Conservation (phyloP, 2,329 filamentous ascomycete species). For the Aspergillus quadrilineatus region DNA sequence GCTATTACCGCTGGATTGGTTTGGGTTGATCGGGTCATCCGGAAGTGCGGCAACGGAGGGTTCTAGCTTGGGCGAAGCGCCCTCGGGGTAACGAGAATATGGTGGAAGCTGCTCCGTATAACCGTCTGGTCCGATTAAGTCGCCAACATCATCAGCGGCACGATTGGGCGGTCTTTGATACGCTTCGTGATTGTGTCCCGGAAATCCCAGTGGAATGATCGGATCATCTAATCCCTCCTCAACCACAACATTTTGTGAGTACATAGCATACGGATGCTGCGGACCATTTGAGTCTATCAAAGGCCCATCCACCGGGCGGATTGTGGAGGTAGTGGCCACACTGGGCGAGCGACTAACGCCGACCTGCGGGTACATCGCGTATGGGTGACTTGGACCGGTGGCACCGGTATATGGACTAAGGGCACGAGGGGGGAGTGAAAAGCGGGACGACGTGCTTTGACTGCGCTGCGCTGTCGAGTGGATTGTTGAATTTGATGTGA, state of each 20-base stretch:
- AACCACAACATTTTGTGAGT: constrained; percentile 72
- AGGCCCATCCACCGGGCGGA: constrained; percentile 57
- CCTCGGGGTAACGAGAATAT: constrained; percentile 85
- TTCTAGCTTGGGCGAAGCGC: constrained; percentile 59
- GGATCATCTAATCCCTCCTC: constrained; percentile 53
- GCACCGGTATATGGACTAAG: constrained; percentile 69
- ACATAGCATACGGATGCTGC: constrained; percentile 82
- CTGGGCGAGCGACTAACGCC: constrained; percentile 59
- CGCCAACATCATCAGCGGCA: constrained; percentile 75
- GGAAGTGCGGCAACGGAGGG: constrained; percentile 30
- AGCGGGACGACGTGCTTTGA: constrained; percentile 46
- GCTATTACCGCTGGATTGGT: constrained; percentile 51
- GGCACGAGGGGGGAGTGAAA: constrained; percentile 45
- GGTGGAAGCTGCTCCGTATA: constrained; percentile 89
- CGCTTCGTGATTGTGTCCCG: constrained; percentile 59
- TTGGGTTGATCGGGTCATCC: constrained; percentile 45
- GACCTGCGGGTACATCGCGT: constrained; percentile 79
- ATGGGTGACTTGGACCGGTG: constrained; percentile 76
- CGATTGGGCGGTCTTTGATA: constrained; percentile 70
- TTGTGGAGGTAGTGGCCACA: constrained; percentile 69
- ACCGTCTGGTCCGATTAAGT: constrained; percentile 82
- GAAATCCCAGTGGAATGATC: constrained; percentile 70
- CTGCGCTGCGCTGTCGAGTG: constrained; percentile 40
- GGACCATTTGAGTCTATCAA: constrained; percentile 65
- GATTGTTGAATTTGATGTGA: constrained; percentile 31